Evolutionary conservation across 208 protist species (phyloP).

Genomic region (Leishmania martiniquensis): DNA sequence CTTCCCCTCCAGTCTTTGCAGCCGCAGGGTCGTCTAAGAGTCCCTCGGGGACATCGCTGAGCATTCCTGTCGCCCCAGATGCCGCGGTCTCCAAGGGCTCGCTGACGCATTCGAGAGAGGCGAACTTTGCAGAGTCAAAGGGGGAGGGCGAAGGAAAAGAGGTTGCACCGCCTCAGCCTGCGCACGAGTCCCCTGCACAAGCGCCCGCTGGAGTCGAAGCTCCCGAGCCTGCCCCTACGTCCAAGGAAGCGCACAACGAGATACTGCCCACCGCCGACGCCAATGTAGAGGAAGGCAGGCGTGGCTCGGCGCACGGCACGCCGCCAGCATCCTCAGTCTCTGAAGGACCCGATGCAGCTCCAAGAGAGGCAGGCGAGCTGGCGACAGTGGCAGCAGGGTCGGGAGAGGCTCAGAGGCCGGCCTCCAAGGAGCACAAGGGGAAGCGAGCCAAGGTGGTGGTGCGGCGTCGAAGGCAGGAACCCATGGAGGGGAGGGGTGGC

Average conservation of each 20-base stretch:
- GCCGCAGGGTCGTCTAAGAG: background rate
- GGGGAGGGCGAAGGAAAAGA: background rate
- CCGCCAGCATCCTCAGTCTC: background rate
- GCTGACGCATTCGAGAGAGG: background rate
- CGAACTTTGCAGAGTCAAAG: background rate
- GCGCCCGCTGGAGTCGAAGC: background rate
- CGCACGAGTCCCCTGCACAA: background rate
- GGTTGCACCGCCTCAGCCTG: background rate
- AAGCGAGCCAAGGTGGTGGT: background rate
- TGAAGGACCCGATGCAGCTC: background rate
- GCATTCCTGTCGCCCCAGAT: slow-evolving; percentile 10
- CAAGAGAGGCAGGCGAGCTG: background rate
- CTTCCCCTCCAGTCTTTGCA: background rate
- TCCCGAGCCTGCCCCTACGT: background rate
- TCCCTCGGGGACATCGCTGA: slow-evolving; percentile 5
- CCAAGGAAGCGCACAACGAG: background rate
- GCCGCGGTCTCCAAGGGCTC: background rate
- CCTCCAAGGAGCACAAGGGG: background rate
- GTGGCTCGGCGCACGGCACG: background rate
- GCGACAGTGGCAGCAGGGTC: background rate
- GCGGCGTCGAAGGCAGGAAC: background rate
- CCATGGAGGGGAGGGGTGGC: background rate
- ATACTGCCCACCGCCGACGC: background rate
- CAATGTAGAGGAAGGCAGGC: background rate
- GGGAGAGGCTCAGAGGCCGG: background rate